A percentile compares a stretch with the other conserved stretches of the same genome.
phyloP scores from a whole-genome alignment of 371 early-diverging fungal species.

The Lichtheimia corymbifera region DNA sequence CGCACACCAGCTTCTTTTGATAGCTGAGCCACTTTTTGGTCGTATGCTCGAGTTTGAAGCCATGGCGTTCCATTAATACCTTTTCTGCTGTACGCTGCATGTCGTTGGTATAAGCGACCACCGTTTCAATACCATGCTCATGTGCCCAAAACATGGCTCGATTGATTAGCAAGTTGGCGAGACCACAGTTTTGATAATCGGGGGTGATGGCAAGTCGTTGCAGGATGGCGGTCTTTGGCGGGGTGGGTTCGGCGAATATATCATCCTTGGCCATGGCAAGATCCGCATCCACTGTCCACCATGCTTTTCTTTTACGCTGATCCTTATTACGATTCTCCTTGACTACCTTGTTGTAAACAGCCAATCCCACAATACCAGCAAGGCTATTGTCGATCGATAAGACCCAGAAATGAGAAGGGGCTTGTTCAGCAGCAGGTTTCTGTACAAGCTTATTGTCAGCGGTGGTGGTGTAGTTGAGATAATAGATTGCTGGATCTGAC shows the following conservation, averaged over 20 bases:
- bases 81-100: slow-evolving; percentile 32
- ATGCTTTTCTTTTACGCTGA: slow-evolving; percentile 19
- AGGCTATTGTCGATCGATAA: slow-evolving; percentile 29
- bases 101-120: slow-evolving; percentile 40
- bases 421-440: slow-evolving; percentile 25
- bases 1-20: slow-evolving; percentile 2
- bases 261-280: slow-evolving; percentile 15
- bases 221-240: slow-evolving; percentile 41
- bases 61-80: slow-evolving; percentile 32
- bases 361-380: slow-evolving; percentile 44
- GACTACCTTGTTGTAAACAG: slow-evolving; percentile 18
- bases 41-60: slow-evolving; percentile 2
- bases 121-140: slow-evolving; percentile 35
- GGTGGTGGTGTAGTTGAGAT: slow-evolving; percentile 31
- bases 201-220: slow-evolving; percentile 35
- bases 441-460: slow-evolving; percentile 41
- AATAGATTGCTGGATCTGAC: slow-evolving; percentile 40
- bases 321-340: slow-evolving; percentile 31
- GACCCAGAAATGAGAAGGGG: slow-evolving; percentile 50
- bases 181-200: slow-evolving; percentile 38
- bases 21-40: neutral
- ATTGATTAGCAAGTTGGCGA: slow-evolving; percentile 41
- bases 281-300: slow-evolving; percentile 13
- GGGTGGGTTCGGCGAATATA: slow-evolving; percentile 30
- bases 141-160: slow-evolving; percentile 41